Percentiles rank a stretch among this genome's conserved stretches.
These are phyloP conservation scores for Pyrenophora teres DNA, from an alignment of 2,329 filamentous ascomycete species.

Conservation along the genomic window DNA sequence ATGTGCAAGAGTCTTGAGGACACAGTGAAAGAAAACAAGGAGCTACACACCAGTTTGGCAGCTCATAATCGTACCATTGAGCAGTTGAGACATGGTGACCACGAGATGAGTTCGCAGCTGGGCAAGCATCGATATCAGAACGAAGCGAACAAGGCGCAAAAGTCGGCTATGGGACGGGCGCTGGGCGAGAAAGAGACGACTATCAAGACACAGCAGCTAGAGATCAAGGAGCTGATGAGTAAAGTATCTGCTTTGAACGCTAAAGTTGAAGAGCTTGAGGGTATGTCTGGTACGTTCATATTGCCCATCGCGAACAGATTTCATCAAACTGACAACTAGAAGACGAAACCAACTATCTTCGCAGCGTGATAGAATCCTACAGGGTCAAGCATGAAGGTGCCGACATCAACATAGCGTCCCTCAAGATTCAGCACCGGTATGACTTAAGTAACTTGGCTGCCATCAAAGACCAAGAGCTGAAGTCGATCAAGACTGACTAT, in stretches of 20 bases:
- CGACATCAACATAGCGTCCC: too few relatives aligned
- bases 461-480: neutral
- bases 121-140: conserved; percentile 24
- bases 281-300: neutral
- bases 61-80: too few relatives aligned
- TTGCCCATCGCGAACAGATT: neutral
- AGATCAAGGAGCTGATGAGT: conserved; percentile 11
- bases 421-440: neutral
- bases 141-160: conserved; percentile 22
- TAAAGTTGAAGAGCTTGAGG: neutral
- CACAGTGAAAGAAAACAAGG: too few relatives aligned
- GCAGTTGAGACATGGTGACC: neutral
- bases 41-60: too few relatives aligned
- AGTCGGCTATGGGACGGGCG: conserved; percentile 21
- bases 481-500: neutral
- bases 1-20: too few relatives aligned
- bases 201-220: conserved; percentile 22
- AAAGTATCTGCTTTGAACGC: neutral
- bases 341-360: conserved; percentile 17
- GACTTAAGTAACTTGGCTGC: conserved; percentile 1
- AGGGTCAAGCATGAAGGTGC: too few relatives aligned
- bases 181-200: conserved; percentile 22
- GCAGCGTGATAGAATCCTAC: neutral
- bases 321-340: neutral
- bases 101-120: conserved; percentile 7